Base-by-base conservation (phyloP, 148 eudicot genomes). In the Limonium bicolor region DNA sequence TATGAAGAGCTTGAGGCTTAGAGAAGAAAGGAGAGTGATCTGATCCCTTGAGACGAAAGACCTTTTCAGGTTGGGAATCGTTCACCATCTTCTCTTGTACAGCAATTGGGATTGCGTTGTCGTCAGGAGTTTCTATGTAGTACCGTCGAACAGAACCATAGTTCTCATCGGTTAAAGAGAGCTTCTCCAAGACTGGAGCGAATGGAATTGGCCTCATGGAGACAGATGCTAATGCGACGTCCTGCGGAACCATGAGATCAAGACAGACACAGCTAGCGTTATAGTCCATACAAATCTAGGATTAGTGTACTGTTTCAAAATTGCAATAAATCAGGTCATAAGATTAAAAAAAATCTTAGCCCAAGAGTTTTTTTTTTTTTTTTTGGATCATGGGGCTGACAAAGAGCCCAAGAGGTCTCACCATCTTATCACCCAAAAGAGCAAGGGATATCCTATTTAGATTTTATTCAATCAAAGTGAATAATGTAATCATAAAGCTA, bases 11-110 rank as follows among this genome's bases (percentile, higher is more conserved):
- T 69, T 86, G 96, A 53, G 96, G 96, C 60, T 77, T 86, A 3
- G 96, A 86, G 65, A 86, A 86, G 62, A 86, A 86, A 0, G 96
- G 96, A 6, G 93, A 81, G 63, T 86, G 96, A 48, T 86, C 96
- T n/a, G 93, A 66, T 10, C 93, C 87, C 68, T 73, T 86, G 29
- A 86, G 72, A 36, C 67, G 73, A 34, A 78, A 75, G 17, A 86
- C 79, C 21, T 36, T 63, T 50, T 82, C 87, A 0, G 96, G 96
- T 4, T 93, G 87, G 44, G 64, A 53, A 24, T 53, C 39, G 51
- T 64, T 78, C 18, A 69, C 50, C 82, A 81, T 72, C 36, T 55
- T 45, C 44, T 78, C 79, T 51, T 86, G 93, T 27, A 67, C 38
- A 14, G 60, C 16, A 9, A 76, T 27, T 2, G 87, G 78, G 19